Percentiles rank a stretch among this genome's conserved stretches.
phyloP scores from a whole-genome alignment of 2,329 filamentous ascomycete genomes.

The Chrysoporthe deuterocubensis region DNA sequence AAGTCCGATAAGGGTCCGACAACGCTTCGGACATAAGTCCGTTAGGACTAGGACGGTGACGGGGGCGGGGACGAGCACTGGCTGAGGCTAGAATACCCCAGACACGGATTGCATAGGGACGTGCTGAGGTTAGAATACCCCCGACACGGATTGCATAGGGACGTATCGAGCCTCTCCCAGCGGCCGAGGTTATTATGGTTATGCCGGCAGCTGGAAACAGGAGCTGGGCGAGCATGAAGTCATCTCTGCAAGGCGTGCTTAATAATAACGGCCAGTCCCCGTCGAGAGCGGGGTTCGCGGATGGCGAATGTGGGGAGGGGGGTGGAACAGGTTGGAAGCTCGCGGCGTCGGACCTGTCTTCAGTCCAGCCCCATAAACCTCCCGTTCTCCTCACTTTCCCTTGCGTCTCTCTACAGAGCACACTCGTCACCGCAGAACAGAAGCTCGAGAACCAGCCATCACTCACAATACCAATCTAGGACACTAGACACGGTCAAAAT shows the following conservation, averaged over 20 bases:
- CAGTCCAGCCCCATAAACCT: constrained; percentile 3
- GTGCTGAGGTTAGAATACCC: background rate
- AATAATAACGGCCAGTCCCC: constrained; percentile 3
- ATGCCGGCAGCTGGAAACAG: too few species aligned
- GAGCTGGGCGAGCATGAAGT: background rate
- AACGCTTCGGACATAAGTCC: too few species aligned
- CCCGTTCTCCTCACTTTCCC: constrained; percentile 7
- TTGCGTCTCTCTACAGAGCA: background rate
- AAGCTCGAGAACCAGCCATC: background rate
- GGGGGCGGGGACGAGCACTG: background rate
- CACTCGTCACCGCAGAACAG: background rate
- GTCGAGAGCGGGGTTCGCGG: background rate
- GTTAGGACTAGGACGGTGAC: background rate
- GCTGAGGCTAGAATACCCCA: background rate
- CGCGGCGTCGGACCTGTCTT: constrained; percentile 1
- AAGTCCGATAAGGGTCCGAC: too few species aligned
- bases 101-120: background rate
- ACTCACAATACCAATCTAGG: constrained; percentile 32
- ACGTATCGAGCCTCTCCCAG: background rate
- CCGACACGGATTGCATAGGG: background rate
- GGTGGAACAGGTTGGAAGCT: constrained; percentile 3
- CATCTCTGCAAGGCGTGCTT: background rate
- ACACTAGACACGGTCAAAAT: constrained; percentile 71
- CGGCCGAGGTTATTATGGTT: background rate
- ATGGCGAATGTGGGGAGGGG: constrained; percentile 8